Percentiles rank a stretch among this genome's conserved stretches.
Conservation (phyloP, 2,329 filamentous ascomycete genomes). For the Nemania sp. region DNA sequence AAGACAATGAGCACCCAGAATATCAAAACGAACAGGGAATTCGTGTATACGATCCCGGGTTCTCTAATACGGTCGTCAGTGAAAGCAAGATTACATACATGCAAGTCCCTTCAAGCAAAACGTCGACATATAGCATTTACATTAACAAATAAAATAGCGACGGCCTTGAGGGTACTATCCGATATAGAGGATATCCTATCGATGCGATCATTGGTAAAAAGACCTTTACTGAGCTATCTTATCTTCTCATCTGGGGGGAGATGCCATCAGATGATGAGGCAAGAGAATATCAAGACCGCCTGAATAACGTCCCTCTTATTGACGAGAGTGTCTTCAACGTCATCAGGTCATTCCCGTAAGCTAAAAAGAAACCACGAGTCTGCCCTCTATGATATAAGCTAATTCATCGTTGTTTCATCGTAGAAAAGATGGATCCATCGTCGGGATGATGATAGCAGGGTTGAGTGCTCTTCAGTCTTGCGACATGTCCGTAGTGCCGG, state of each 20-base stretch:
- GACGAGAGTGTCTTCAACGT: constrained; percentile 33
- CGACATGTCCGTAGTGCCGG: constrained; percentile 36
- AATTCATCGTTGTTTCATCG: not conserved
- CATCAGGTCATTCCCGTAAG: constrained; percentile 38
- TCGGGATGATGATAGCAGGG: constrained; percentile 41
- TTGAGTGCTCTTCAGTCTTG: constrained; percentile 36
- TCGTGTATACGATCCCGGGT: constrained; percentile 40
- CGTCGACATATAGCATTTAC: too few species aligned
- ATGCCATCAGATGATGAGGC: constrained; percentile 33
- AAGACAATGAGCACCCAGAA: constrained; percentile 36
- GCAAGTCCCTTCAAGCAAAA: too few species aligned
- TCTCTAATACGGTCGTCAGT: constrained; percentile 38
- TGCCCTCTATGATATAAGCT: too few species aligned
- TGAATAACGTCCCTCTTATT: constrained; percentile 37
- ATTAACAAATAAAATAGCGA: constrained; percentile 14
- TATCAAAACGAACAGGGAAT: constrained; percentile 40
- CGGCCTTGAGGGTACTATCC: constrained; percentile 34
- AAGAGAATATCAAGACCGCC: constrained; percentile 27
- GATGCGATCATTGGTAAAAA: constrained; percentile 38
- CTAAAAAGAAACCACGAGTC: too few species aligned
- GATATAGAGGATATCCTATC: constrained; percentile 38
- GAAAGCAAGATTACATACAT: constrained; percentile 43
- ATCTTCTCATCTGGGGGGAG: constrained; percentile 39
- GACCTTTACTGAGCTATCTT: constrained; percentile 35
- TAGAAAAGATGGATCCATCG: constrained; percentile 41